Conservation (phyloP, 1,284 basidiomycete genomes). For the Cystobasidium slooffiae region DNA sequence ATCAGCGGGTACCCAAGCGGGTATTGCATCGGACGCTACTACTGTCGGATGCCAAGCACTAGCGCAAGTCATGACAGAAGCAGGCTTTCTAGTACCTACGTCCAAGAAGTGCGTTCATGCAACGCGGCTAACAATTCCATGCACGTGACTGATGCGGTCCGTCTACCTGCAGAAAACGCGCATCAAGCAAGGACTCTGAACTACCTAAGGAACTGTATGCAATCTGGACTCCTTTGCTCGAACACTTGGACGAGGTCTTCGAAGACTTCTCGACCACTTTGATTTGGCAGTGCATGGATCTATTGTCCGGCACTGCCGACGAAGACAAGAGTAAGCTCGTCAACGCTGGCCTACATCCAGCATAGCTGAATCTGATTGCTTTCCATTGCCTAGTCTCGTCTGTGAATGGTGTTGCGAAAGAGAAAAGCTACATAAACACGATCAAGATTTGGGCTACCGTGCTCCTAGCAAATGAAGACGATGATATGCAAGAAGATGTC, state of each 20-base stretch:
- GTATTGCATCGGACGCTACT: constrained; percentile 57
- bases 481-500: constrained; percentile 20
- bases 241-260: constrained; percentile 66
- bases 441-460: constrained; percentile 48
- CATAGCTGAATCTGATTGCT: neutral
- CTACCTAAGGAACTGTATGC: constrained; percentile 65
- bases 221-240: constrained; percentile 74
- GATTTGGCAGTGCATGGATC: constrained; percentile 62
- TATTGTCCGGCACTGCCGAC: constrained; percentile 53
- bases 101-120: constrained; percentile 69
- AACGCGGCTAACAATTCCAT: neutral
- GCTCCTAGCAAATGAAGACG: constrained; percentile 33
- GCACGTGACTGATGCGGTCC: constrained; percentile 7
- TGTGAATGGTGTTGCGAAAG: neutral
- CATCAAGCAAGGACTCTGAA: constrained; percentile 59
- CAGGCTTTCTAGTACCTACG: constrained; percentile 72
- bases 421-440: constrained; percentile 41
- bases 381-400: constrained; percentile 3
- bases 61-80: constrained; percentile 67
- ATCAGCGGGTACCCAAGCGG: constrained; percentile 24
- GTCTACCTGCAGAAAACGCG: constrained; percentile 58
- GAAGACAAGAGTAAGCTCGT: constrained; percentile 10
- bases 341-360: constrained; percentile 37
- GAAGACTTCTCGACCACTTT: constrained; percentile 64
- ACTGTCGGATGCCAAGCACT: constrained; percentile 69